Conservation (phyloP, 108 stramenopile genomes). For the Epithemia pelagica region DNA sequence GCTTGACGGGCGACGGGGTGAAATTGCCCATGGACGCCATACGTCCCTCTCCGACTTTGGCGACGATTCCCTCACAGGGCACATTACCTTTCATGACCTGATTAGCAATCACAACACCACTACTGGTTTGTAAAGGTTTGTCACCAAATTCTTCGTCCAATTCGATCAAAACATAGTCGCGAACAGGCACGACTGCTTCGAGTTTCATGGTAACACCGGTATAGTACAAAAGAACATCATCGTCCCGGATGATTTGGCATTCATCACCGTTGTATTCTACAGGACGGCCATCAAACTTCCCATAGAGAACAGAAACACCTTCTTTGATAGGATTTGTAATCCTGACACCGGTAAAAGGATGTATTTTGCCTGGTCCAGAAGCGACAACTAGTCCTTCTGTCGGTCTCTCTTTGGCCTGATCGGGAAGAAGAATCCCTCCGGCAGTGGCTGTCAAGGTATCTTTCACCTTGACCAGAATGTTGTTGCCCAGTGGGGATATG, state of each 20-base stretch:
- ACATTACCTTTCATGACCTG: conserved; percentile 62
- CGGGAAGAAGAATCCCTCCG: conserved; percentile 89
- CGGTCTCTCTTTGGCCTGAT: conserved; percentile 84
- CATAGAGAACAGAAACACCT: conserved; percentile 83
- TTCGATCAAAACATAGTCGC: conserved; percentile 87
- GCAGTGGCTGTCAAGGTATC: conserved; percentile 77
- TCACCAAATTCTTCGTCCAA: conserved; percentile 37
- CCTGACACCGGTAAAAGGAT: conserved; percentile 81
- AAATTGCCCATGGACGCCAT: conserved; percentile 81
- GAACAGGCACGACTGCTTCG: conserved; percentile 73
- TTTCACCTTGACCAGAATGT: conserved; percentile 74
- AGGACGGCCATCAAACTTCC: conserved; percentile 86
- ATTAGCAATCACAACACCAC: conserved; percentile 84
- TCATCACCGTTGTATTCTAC: conserved; percentile 88
- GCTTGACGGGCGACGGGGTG: conserved; percentile 50
- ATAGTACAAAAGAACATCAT: conserved; percentile 86
- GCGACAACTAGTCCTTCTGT: conserved; percentile 87
- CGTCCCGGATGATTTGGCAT: conserved; percentile 90
- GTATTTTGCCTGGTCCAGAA: conserved; percentile 84
- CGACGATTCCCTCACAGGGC: conserved; percentile 82
- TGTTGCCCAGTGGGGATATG: conserved; percentile 81
- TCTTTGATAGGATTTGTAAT: conserved; percentile 76
- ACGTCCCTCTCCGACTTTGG: conserved; percentile 90
- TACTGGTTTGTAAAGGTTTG: conserved; percentile 53
- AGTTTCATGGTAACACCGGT: conserved; percentile 77